Evolutionary conservation across 257 asterid genomes (phyloP).

Genomic region (Nicotiana tabacum): DNA sequence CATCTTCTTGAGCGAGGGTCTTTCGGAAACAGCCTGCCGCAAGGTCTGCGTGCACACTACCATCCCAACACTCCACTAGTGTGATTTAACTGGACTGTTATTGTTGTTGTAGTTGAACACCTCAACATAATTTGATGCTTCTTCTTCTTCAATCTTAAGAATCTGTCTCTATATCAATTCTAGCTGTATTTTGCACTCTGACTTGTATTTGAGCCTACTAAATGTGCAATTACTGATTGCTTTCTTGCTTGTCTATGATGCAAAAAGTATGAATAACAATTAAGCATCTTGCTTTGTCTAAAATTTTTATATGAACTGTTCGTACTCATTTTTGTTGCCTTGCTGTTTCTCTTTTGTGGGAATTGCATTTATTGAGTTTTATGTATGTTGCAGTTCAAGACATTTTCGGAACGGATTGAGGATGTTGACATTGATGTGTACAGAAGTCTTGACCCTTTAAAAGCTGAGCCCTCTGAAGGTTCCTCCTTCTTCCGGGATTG

Average conservation of each 20-base stretch:
- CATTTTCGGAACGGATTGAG: conserved; percentile 50
- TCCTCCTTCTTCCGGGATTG: conserved; percentile 78
- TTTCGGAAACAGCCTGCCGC: too few species aligned
- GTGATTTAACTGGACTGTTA: too few species aligned
- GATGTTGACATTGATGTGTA: conserved; percentile 71
- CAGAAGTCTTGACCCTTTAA: conserved; percentile 55
- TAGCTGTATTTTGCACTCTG: neutral
- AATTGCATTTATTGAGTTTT: neutral
- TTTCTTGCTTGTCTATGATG: neutral
- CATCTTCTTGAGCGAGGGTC: neutral
- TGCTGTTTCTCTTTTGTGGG: neutral
- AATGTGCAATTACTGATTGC: neutral
- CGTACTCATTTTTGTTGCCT: neutral
- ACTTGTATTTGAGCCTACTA: neutral
- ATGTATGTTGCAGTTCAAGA: conserved; percentile 60
- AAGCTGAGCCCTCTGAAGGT: conserved; percentile 65
- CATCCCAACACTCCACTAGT: too few species aligned
- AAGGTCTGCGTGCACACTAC: too few species aligned
- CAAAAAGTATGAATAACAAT: neutral
- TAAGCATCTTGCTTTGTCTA: neutral
- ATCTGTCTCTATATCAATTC: neutral
- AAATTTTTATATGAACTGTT: neutral
- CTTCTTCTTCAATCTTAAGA: neutral
- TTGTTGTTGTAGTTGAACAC: neutral
- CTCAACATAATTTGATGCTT: neutral